Base-by-base conservation (phyloP, 192 early-diverging fungal species). In the Lunasporangiospora selenospora region DNA sequence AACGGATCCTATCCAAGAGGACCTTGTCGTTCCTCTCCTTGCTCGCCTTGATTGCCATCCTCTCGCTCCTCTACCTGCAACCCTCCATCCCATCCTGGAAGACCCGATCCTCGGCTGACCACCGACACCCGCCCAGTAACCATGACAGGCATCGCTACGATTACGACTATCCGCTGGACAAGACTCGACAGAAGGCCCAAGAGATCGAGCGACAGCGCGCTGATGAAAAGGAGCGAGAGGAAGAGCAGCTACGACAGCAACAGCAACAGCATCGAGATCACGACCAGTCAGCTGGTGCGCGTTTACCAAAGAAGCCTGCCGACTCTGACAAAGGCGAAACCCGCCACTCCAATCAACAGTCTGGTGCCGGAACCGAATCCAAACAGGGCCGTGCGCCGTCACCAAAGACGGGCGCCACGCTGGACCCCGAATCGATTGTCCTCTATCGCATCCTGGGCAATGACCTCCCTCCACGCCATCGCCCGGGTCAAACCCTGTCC, bases 401-500 rank as follows among this genome's bases (percentile, higher is more conserved):
- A 52, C 36, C 31, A 29, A 19, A n/a, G 21, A 52, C 5, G 27
- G 31, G 19, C 27, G 26, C 18, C 36, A 33, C 47, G 21, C 43
- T 59, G 27, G 55, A 59, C 29, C 57, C 67, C 18, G 67, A 65
- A 33, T 71, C 83, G 33, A 75, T 86, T 43, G 52, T 77, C 0
- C 53, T 85, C 10, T 82, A 83, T 53, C 78, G 85, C 29, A 85
- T 88, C 42, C 57, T 87, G 32, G 86, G 86, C 24, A 87, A 87
- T 47, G 86, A 87, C 51, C 57, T 87, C 24, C 86, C 86, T 15
- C 86, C 86, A 49, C 75, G 86, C 16, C 86, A 87, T 58, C 81
- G 83, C 18, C 75, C 77, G 19, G 86, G 86, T 16, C 86, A 87
- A 44, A 86, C 85, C 1, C 60, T 85, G 11, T 80, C 82, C 15